phyloP scores from a whole-genome alignment of 257 asterid genomes.

The Cordia subcordata region DNA sequence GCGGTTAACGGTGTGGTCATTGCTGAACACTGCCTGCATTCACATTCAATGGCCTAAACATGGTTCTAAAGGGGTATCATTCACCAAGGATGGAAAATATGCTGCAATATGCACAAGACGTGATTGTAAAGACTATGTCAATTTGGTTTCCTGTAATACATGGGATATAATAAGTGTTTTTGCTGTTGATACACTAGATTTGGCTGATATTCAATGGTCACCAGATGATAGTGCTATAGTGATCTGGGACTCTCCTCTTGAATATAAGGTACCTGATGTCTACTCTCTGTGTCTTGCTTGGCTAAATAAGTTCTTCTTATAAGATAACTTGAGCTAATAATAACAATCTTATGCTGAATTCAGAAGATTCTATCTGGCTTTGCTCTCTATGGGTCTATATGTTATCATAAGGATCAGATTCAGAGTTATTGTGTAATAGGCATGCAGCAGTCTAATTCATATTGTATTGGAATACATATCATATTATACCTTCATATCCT shows the following conservation, averaged over 20 bases:
- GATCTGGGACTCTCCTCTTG: constrained; percentile 94
- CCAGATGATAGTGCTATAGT: constrained; percentile 97
- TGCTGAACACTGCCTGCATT: constrained; percentile 88
- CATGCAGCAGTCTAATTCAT: no score
- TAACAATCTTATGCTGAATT: no score
- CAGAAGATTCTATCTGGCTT: no score
- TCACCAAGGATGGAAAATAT: constrained; percentile 91
- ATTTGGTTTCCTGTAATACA: constrained; percentile 75
- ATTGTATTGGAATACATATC: no score
- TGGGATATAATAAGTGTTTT: constrained; percentile 98
- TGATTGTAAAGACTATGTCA: constrained; percentile 96
- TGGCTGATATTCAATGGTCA: constrained; percentile 96
- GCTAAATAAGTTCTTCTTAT: no score
- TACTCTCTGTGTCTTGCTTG: no score
- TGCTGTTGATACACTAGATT: constrained; percentile 92
- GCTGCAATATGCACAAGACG: constrained; percentile 98
- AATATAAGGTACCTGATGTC: constrained; percentile 66
- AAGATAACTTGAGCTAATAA: no score
- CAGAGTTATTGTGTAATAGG: no score
- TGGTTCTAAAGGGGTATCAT: constrained; percentile 92
- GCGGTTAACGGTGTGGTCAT: constrained; percentile 91
- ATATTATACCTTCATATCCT: no score
- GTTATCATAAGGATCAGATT: no score
- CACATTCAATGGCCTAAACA: constrained; percentile 97
- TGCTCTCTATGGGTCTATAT: no score